Base-by-base conservation (phyloP, 345 rosid species). In the Rhodamnia rubescens region DNA sequence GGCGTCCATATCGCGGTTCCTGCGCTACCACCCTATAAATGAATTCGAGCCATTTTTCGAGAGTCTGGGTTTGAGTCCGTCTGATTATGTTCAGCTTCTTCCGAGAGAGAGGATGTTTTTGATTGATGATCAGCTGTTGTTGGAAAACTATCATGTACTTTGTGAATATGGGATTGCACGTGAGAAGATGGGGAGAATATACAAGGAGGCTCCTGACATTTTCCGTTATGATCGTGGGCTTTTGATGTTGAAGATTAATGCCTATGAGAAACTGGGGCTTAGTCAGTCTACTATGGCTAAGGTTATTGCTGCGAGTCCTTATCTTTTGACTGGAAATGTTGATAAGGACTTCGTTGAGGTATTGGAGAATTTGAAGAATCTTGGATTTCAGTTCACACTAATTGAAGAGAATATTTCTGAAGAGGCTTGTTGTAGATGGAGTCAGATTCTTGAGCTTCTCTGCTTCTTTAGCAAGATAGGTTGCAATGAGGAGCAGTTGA, bases 1-100 rank as follows among this genome's bases (percentile, higher is more conserved):
- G 14, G 29, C 42, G 18, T 87, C 93, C 0, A 51, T 94, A 53
- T 27, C 90, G 4, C 94, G 93, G 87, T 92, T 88, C 88, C 83
- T 96, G 83, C 91, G 92, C 54, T 95, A 92, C 82, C 92, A 93
- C 78, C 98, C 98, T 55, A 92, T 95, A 85, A 96, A 95, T 83
- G 99, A 96, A 89, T 95, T 94, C 50, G 98, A 96, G 87, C 96
- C 96, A 20, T 96, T 95, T 91, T 92, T 92, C 56, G 97, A 96
- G 94, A 95, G 98, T 85, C 61, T 93, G 75, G 99, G 99, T 74
- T 83, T 96, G 87, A 83, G 91, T 54, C 94, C 92, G 57, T 56
- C 51, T 5, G 96, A 93, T 86, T 88, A 89, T 82, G 21, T 61
- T 22, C 69, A 85, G 49, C 83, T 94, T 32, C 95, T 96, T 88